These are phyloP conservation scores for Cicer yamashitae DNA, from an alignment of 306 rosid species.

Conservation along the genomic window DNA sequence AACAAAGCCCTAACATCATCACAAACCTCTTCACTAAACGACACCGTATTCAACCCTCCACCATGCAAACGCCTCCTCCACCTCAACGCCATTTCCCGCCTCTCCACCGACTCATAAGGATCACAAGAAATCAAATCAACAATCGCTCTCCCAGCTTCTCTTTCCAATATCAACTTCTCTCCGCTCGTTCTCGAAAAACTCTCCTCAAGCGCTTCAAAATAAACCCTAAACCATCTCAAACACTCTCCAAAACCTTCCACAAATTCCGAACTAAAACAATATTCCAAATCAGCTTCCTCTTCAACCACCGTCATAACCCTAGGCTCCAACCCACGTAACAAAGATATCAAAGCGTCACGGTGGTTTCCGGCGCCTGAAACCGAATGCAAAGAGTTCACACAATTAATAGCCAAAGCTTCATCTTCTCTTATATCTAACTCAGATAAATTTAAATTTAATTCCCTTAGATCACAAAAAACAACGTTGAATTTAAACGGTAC, in stretches of 20 bases:
- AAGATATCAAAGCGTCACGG: slow-evolving; percentile 60
- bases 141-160: slow-evolving; percentile 79
- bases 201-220: slow-evolving; percentile 82
- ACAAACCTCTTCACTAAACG: slow-evolving; percentile 84
- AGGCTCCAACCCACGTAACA: slow-evolving; percentile 63
- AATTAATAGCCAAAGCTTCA: slow-evolving; percentile 83
- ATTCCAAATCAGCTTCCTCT: slow-evolving; percentile 83
- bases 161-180: slow-evolving; percentile 76
- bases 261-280: slow-evolving; percentile 66
- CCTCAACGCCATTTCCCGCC: slow-evolving; percentile 70
- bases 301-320: slow-evolving; percentile 81
- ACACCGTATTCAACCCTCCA: slow-evolving; percentile 53
- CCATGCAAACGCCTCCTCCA: slow-evolving; percentile 73
- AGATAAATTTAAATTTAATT: slow-evolving; percentile 55
- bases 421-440: slow-evolving; percentile 63
- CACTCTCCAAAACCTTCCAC: slow-evolving; percentile 74
- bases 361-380: slow-evolving; percentile 51
- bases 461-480: slow-evolving; percentile 66
- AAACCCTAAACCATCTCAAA: slow-evolving; percentile 90
- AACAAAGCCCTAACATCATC: slow-evolving; percentile 87
- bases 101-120: slow-evolving; percentile 62
- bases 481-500: slow-evolving; percentile 83
- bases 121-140: slow-evolving; percentile 76
- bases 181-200: slow-evolving; percentile 69
- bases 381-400: slow-evolving; percentile 69